A percentile compares a stretch with the other conserved stretches of the same genome.
phyloP scores from a whole-genome alignment of 2,329 filamentous ascomycete genomes.

The Phaeosphaeria sp. region DNA sequence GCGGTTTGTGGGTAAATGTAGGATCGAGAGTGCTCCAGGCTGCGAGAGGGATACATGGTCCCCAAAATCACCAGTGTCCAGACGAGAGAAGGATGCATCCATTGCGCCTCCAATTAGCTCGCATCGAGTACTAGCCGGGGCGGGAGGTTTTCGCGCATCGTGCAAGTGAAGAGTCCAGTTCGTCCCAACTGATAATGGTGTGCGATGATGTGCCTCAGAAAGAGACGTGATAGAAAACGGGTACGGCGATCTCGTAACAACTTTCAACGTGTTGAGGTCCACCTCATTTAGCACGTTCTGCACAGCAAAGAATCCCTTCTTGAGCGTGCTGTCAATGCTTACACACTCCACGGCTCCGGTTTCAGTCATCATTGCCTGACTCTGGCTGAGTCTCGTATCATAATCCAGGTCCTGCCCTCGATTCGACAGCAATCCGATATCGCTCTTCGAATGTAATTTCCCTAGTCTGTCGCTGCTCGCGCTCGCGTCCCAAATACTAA shows the following conservation, averaged over 20 bases:
- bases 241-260: conserved; percentile 73
- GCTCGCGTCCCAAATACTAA: conserved; percentile 80
- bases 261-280: conserved; percentile 74
- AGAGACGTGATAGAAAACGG: conserved; percentile 84
- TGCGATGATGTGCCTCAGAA: conserved; percentile 69
- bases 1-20: conserved; percentile 72
- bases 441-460: conserved; percentile 69
- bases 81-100: conserved; percentile 39
- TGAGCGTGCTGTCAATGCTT: conserved; percentile 72
- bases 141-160: conserved; percentile 66
- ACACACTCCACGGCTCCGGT: conserved; percentile 80
- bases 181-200: conserved; percentile 84
- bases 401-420: conserved; percentile 53
- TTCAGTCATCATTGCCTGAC: conserved; percentile 68
- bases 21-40: conserved; percentile 80
- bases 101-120: conserved; percentile 36
- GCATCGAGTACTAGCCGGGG: conserved; percentile 25
- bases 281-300: conserved; percentile 80
- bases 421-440: conserved; percentile 70
- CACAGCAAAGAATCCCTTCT: conserved; percentile 80
- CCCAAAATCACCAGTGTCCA: conserved; percentile 60
- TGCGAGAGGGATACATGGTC: conserved; percentile 76
- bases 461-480: conserved; percentile 64
- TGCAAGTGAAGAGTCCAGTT: conserved; percentile 81
- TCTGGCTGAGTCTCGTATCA: conserved; percentile 53